These are phyloP conservation scores for Podospora australis DNA, from an alignment of 495 filamentous ascomycete genomes.

Conservation along the genomic window DNA sequence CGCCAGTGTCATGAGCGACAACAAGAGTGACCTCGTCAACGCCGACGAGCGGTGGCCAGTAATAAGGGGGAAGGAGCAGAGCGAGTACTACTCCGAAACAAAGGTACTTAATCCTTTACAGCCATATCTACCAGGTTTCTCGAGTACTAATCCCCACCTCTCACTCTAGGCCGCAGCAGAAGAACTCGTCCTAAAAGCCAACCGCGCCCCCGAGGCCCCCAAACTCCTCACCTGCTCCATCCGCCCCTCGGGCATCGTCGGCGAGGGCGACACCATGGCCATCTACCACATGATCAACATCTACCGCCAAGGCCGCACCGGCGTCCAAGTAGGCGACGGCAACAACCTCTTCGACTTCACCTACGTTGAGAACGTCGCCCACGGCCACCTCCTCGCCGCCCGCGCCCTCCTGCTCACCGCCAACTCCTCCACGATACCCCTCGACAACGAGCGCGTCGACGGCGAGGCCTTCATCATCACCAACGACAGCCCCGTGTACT, in stretches of 20 bases:
- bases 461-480: slow-evolving; percentile 95
- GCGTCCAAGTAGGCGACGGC: slow-evolving; percentile 82
- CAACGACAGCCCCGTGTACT: slow-evolving; percentile 85
- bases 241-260: slow-evolving; percentile 85
- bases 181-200: slow-evolving; percentile 73
- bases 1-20: slow-evolving; percentile 80
- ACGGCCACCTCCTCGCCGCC: slow-evolving; percentile 67
- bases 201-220: slow-evolving; percentile 55
- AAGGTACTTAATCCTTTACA: slow-evolving; percentile 47
- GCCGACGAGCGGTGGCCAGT: slow-evolving; percentile 84
- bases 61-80: slow-evolving; percentile 61
- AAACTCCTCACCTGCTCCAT: slow-evolving; percentile 70
- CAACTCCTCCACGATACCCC: slow-evolving; percentile 47
- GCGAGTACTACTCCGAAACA: slow-evolving; percentile 87
- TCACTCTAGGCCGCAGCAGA: slow-evolving; percentile 73
- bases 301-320: slow-evolving; percentile 56
- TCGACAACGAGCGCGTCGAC: slow-evolving; percentile 76
- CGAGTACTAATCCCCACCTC: slow-evolving; percentile 13
- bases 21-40: slow-evolving; percentile 72
- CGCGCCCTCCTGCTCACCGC: slow-evolving; percentile 61
- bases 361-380: slow-evolving; percentile 71
- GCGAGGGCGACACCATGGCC: slow-evolving; percentile 73
- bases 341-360: slow-evolving; percentile 84
- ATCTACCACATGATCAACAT: slow-evolving; percentile 59
- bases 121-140: not conserved